Base-by-base conservation (phyloP, 2,329 filamentous ascomycete species). In the Aspergillus ruber region DNA sequence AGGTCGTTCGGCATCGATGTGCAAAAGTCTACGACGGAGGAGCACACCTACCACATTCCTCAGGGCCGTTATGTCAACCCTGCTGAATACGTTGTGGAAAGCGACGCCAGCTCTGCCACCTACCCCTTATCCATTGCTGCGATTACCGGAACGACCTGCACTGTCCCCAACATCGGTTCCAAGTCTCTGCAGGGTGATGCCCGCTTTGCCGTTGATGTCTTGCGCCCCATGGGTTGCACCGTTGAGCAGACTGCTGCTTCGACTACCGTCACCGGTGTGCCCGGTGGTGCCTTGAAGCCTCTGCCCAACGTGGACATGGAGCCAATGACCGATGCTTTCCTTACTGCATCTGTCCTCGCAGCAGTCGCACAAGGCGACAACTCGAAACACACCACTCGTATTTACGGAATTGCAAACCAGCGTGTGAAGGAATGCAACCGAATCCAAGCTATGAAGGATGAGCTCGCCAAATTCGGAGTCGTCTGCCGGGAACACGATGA, bases 351-450 rank as follows among this genome's bases (percentile, higher is more conserved):
- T 1, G 90, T 95, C 4, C 78, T 98, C 42, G 93, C 90, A 21
- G 93, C 93, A 32, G 88, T 95, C 39, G 90, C 91, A 8, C 82
- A 80, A 12, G 88, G 88, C 2, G 83, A 83, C 44, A 73, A 72
- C 44, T 65, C 69, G 7, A 78, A 75, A 33, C 73, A 73, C 41
- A 85, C 82, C 2, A 98, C 93, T 0, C 82, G 82, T 47, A 97
- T 98, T 56, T 86, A 84, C 13, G 93, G 93, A 43, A 98, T 98
- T 58, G 93, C 93, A 25, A 98, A 98, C 62, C 93, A 98, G 67
- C 83, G 93, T 58, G 91, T 97, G 50, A 98, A 98, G 68, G 93
- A 98, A 65, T 98, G 93, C 73, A 95, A 98, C 66, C 85, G 93
- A 32, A 98, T 98, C 56, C 79, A 83, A 53, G 93, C 93, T 25